Evolutionary conservation across 768 basidiomycete species (phyloP), one percentile per base, ranked within the genome.

Genomic region (Macrolepiota dolichaula): DNA sequence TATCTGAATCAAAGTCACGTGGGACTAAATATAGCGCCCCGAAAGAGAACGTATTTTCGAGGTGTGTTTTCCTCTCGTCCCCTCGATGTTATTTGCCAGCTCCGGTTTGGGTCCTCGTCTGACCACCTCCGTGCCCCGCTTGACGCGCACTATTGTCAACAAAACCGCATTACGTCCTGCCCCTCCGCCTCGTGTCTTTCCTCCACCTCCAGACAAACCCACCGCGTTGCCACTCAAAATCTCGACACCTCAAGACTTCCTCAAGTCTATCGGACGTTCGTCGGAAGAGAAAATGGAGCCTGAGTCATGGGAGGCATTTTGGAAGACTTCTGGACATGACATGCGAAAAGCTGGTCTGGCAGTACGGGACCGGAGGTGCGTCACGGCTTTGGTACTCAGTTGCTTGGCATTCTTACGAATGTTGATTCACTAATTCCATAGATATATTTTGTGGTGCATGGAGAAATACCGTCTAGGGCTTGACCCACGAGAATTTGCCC

Each of bases 391-490:
- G 19, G 36, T 12, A 46, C 40, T 36, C 60, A 49, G 46, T 27
- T 9, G 25, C 19, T 40, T 42, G 46, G 13, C 51, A 15, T 44
- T 49, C 37, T 50, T 22, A 47, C 29, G 51, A 4, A 12, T 47
- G 46, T 35, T 42, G 27, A 51, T 36, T n/a, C 5, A 22, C n/a
- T 35, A 50, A 47, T 32, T 6, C 27, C 19, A 15, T 65, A 94
- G 92, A 69, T 94, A 94, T 67, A 84, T 93, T 59, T 74, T 93
- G 7, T 93, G 91, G 92, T 86, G 86, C 66, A 86, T 92, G 86
- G 85, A 91, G 69, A 93, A 91, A 69, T 94, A 81, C 71, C 81
- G 90, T 25, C 76, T 76, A 55, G 85, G 84, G 1, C 67, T 76
- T 27, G 74, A 84, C 1, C 77, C 89, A 2, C 69, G 77, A 19